phyloP scores from a whole-genome alignment of 106 monocot species.

The Narthecium ossifragum region DNA sequence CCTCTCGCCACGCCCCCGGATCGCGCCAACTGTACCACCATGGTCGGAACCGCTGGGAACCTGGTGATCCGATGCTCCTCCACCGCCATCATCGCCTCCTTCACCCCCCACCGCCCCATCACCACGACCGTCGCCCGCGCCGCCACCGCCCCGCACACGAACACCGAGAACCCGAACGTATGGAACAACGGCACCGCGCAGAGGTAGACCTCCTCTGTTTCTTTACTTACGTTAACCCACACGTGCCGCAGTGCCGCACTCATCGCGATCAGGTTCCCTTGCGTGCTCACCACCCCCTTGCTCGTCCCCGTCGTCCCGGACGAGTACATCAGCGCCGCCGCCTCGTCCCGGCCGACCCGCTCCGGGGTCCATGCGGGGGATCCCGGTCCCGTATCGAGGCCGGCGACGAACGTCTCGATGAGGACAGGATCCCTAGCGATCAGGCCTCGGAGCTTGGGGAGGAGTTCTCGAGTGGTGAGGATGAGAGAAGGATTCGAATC shows the following conservation, averaged over 20 bases:
- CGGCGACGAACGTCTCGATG: constrained; percentile 25
- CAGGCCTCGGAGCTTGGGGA: constrained; percentile 17
- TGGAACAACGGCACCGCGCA: constrained; percentile 71
- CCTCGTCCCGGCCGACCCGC: constrained; percentile 10
- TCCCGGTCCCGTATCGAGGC: not conserved
- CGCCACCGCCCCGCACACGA: constrained; percentile 52
- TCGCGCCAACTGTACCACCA: constrained; percentile 47
- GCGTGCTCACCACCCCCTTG: constrained; percentile 60
- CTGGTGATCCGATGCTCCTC: constrained; percentile 42
- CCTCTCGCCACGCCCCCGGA: not conserved
- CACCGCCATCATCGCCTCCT: constrained; percentile 40
- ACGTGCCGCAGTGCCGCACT: constrained; percentile 21
- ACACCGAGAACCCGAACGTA: constrained; percentile 77
- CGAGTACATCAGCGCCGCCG: constrained; percentile 71
- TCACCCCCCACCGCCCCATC: constrained; percentile 27
- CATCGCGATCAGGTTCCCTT: constrained; percentile 51
- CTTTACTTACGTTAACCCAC: constrained; percentile 8
- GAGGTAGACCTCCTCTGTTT: constrained; percentile 44
- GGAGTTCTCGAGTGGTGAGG: constrained; percentile 40
- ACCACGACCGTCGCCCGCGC: constrained; percentile 55
- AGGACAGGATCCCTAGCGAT: constrained; percentile 17
- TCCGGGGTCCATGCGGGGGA: not conserved
- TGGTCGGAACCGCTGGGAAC: constrained; percentile 70
- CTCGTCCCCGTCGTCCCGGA: constrained; percentile 82
- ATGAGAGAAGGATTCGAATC: constrained; percentile 43